Percentiles rank a stretch among this genome's conserved stretches.
Evolutionary conservation across 2,329 filamentous ascomycete species (phyloP).

Genomic region (Thermochaetoides dissita): DNA sequence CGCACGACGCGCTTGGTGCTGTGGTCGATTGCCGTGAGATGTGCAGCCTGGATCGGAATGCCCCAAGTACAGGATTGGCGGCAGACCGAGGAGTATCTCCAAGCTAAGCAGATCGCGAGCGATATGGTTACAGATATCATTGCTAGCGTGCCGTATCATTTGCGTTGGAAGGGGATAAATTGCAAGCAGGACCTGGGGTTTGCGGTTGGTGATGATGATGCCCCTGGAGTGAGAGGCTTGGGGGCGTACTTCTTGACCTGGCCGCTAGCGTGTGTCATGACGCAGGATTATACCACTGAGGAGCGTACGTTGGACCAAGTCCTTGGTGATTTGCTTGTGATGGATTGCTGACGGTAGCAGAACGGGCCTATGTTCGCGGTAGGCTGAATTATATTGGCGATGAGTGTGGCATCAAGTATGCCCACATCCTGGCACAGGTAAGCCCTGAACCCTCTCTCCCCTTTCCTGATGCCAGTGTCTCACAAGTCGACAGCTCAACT

Average conservation of each 20-base stretch:
- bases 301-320: conserved; percentile 19
- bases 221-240: conserved; percentile 31
- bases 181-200: conserved; percentile 30
- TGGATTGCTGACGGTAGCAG: not conserved
- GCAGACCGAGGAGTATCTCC: conserved; percentile 47
- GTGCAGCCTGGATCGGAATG: conserved; percentile 44
- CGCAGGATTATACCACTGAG: conserved; percentile 46
- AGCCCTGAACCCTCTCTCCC: conserved; percentile 11
- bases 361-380: conserved; percentile 41
- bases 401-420: conserved; percentile 44
- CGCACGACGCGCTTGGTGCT: conserved; percentile 40
- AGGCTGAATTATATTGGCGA: conserved; percentile 40
- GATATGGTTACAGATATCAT: conserved; percentile 45
- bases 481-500: conserved; percentile 29
- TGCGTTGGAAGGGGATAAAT: conserved; percentile 37
- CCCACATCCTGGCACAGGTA: conserved; percentile 40
- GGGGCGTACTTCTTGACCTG: conserved; percentile 47
- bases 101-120: conserved; percentile 34
- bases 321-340: not conserved
- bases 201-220: conserved; percentile 34
- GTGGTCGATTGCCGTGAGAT: conserved; percentile 41
- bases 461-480: not conserved
- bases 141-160: conserved; percentile 45
- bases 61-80: conserved; percentile 41
- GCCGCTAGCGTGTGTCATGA: conserved; percentile 39